Base-by-base conservation (phyloP, 768 basidiomycete genomes). In the Tubosaeta brunneosetosa region DNA sequence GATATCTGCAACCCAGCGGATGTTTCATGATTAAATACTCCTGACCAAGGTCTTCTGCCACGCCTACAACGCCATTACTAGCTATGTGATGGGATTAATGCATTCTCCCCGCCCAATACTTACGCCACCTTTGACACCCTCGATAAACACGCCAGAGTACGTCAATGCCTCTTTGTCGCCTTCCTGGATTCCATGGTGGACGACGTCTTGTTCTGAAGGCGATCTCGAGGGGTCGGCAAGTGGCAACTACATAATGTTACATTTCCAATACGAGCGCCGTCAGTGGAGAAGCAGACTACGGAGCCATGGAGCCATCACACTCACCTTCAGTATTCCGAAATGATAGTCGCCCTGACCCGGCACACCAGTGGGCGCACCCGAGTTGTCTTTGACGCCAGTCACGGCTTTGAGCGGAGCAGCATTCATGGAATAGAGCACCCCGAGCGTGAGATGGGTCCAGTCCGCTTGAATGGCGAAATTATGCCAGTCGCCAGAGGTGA, bases 131-230 rank as follows among this genome's bases (percentile, higher is more conserved):
- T 58, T 47, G 6, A 73, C 62, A 12, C 41, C 65, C 60, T 83
- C 77, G 6, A 84, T 74, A 64, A 84, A 84, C 6, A 83, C 68
- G 0, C 82, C 82, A 29, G 82, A 84, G 61, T 80, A 83, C 6
- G 78, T 61, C 25, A 84, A 57, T 1, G 76, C 80, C 52, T 85
- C 83, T 4, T 70, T 73, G 8, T 73, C 74, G 2, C 78, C 80
- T 59, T 84, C 81, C 59, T 85, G 84, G 31, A 80, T 74, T 10
- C 82, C 83, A 57, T 42, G 67, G 61, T 83, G 77, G 1, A 79
- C 78, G 3, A 86, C 80, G 62, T 85, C 79, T 58, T 82, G 77
- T 33, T 84, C 66, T 11, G 67, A 68, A 5, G 74, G 59, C 0
- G 75, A 62, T 49, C 84, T 78, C 0, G 60, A 57, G 6, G 74